Percentiles rank a stretch among this genome's conserved stretches.
These are phyloP conservation scores for Akanthomyces dipterigenus DNA, from an alignment of 2,329 filamentous ascomycete species.

Conservation along the genomic window DNA sequence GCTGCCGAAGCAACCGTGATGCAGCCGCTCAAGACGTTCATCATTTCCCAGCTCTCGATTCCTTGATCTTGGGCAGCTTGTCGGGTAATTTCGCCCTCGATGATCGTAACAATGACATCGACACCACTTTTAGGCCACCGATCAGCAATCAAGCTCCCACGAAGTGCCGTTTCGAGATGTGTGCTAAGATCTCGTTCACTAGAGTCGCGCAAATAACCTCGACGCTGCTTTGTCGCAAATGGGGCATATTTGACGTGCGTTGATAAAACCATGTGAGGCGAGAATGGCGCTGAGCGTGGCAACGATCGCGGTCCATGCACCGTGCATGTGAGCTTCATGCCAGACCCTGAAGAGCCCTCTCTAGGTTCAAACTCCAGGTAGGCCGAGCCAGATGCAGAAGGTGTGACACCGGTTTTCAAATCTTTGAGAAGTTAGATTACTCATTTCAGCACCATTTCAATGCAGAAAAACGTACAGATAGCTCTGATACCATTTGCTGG, in stretches of 20 bases:
- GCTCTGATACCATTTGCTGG: conserved; percentile 68
- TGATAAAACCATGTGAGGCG: conserved; percentile 82
- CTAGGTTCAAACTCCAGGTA: conserved; percentile 64
- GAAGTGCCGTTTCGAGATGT: conserved; percentile 83
- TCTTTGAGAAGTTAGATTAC: conserved; percentile 43
- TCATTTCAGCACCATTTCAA: not conserved
- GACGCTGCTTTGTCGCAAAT: conserved; percentile 76
- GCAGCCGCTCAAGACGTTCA: conserved; percentile 86
- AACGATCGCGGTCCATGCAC: conserved; percentile 90
- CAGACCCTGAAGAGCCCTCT: conserved; percentile 45
- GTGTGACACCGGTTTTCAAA: conserved; percentile 84
- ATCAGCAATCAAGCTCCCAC: conserved; percentile 85
- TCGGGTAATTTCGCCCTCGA: conserved; percentile 85
- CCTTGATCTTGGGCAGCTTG: conserved; percentile 40
- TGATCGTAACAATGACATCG: conserved; percentile 87
- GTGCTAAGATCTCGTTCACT: conserved; percentile 84
- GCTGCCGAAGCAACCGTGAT: conserved; percentile 92
- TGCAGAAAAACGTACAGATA: conserved; percentile 20
- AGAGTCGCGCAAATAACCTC: conserved; percentile 79
- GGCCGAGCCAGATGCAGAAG: conserved; percentile 87
- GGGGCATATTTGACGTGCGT: conserved; percentile 96
- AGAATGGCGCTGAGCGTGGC: conserved; percentile 84
- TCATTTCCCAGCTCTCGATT: conserved; percentile 72
- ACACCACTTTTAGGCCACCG: conserved; percentile 97
- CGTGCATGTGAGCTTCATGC: conserved; percentile 85